Evolutionary conservation across 495 filamentous ascomycete genomes (phyloP).

Genomic region (Tuber borchii): DNA sequence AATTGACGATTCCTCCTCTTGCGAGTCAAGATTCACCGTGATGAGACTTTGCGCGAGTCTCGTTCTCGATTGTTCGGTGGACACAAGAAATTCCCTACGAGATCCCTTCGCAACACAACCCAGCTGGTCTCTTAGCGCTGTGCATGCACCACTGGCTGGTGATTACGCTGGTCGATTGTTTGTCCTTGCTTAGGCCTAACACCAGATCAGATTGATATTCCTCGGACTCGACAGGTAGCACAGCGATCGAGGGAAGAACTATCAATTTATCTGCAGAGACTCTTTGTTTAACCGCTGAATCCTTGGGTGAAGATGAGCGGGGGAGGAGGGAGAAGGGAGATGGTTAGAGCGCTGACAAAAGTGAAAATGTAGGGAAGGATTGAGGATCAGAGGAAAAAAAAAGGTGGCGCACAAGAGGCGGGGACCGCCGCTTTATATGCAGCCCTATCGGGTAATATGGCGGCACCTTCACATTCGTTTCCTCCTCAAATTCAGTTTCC

Average conservation of each 20-base stretch:
- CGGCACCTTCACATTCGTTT: no score
- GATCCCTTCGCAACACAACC: conserved; percentile 42
- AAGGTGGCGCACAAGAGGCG: not conserved
- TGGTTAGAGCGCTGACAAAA: not conserved
- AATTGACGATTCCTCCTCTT: conserved; percentile 6
- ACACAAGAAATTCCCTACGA: conserved; percentile 25
- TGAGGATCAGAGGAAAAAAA: not conserved
- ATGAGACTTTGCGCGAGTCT: not conserved
- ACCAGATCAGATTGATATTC: no score
- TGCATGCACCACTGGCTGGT: conserved; percentile 38
- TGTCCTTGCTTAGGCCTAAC: conserved; percentile 23
- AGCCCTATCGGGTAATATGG: no score
- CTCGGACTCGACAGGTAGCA: no score
- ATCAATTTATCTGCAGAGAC: no score
- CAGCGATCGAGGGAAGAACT: conserved; percentile 17
- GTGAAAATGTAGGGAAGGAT: not conserved
- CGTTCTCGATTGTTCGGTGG: not conserved
- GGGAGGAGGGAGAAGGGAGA: not conserved
- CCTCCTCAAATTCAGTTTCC: no score
- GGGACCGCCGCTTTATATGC: not conserved
- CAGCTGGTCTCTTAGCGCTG: conserved; percentile 41
- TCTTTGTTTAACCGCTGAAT: no score
- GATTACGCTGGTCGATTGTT: conserved; percentile 27
- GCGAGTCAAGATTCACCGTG: conserved; percentile 5
- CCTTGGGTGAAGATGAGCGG: not conserved